Base-by-base conservation (phyloP, 345 rosid genomes). In the Leavenworthia alabamica region DNA sequence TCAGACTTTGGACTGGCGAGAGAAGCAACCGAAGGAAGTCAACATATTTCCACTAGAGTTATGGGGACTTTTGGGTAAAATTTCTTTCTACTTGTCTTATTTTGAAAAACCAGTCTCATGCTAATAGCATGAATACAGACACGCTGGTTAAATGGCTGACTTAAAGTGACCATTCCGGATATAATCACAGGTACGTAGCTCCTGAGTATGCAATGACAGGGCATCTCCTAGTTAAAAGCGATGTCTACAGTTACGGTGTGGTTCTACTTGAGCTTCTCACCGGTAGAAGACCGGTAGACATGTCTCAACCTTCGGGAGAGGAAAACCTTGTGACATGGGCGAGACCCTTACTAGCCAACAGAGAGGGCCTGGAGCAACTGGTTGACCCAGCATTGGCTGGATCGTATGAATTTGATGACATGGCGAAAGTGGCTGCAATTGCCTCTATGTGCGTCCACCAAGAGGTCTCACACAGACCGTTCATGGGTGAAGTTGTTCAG, bases 181-280 rank as follows among this genome's bases (percentile, higher is more conserved):
- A 54, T 53, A 10, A 45, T 45, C 73, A 79, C 80, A 93, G 99
- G 79, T 94, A 94, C 50, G 99, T 94, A 66, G 99, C 99, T 35
- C 99, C 99, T 1, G 99, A 94, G 66, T 94, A 94, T 68, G 99
- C 99, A 57, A 94, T 94, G 99, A 94, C 99, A 14, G 99, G 99
- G 60, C 99, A 94, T 79, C 81, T 94, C 37, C 89, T 94, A 12
- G 99, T 90, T 39, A 94, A 94, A 83, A 94, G 99, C 40, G 99
- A 94, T 69, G 99, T 94, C 16, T 94, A 94, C 52, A 94, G 99
- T 71, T 94, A 86, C 31, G 99, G 99, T 31, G 99, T 94, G 50
- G 97, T 94, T 70, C 84, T 94, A 65, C 99, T 94, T 35, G 99
- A 94, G 82, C 99, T 94, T 76, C 83, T 94, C 19, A 77, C 96